These are phyloP conservation scores for Vicia sativa DNA, from an alignment of 306 rosid genomes.

Conservation along the genomic window DNA sequence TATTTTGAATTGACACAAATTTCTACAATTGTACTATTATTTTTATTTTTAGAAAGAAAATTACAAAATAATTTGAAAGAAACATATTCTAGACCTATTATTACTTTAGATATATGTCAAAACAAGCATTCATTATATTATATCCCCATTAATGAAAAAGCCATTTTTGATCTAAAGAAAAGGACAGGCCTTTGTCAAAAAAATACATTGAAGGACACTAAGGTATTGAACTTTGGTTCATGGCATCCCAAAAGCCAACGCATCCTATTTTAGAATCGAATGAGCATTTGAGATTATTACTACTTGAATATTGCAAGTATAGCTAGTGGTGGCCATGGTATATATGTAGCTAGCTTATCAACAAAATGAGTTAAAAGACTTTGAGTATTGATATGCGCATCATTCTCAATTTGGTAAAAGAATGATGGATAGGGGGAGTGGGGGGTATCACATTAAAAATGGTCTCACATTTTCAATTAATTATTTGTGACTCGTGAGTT, in stretches of 20 bases:
- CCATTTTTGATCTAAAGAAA: too few relatives aligned
- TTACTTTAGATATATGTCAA: constrained; percentile 1
- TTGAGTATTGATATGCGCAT: background rate
- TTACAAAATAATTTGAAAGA: background rate
- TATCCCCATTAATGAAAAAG: background rate
- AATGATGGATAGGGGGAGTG: constrained; percentile 19
- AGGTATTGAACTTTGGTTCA: constrained; percentile 4
- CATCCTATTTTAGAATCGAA: constrained; percentile 16
- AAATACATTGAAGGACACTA: background rate
- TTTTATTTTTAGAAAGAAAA: background rate
- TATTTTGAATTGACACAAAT: background rate
- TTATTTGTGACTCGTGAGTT: constrained; percentile 26
- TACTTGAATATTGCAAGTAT: background rate
- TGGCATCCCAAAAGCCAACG: constrained; percentile 3
- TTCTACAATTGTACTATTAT: background rate
- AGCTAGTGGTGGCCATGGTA: background rate
- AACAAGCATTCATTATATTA: constrained; percentile 9
- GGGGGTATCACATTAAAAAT: constrained; percentile 34
- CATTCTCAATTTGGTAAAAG: constrained; percentile 20
- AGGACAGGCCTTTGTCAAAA: too few relatives aligned
- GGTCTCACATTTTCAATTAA: constrained; percentile 36
- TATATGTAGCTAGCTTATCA: background rate
- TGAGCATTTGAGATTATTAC: constrained; percentile 10
- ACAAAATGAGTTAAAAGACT: constrained; percentile 4
- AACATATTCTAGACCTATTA: background rate